Evolutionary conservation across 257 asterid genomes (phyloP), one percentile per base, ranked within the genome.

Genomic region (Striga asiatica): DNA sequence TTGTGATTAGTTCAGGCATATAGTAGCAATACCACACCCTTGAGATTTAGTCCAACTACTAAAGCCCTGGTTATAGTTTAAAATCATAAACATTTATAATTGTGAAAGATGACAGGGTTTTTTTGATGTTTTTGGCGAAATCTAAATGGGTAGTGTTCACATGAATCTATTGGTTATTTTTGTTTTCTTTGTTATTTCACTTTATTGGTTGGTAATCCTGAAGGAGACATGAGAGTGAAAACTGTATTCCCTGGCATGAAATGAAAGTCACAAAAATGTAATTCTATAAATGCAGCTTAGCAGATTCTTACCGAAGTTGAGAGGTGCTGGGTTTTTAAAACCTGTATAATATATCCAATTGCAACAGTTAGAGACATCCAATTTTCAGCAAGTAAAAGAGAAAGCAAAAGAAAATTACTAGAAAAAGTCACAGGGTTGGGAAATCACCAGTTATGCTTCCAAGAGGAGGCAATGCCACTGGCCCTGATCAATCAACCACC

Each of bases 401-500:
- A 10, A 1, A 12, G 24, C n/a, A 18, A 17, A 43, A 23, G 2
- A 18, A 43, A 43, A 43, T 43, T 23, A 43, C 13, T 4, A 41
- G 48, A 43, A 43, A 20, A 18, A 17, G 5, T 43, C 3, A 43
- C 6, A 37, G 34, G 54, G 9, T 18, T 39, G n/a, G 3, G 6
- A 17, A 12, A 50, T 58, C 46, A 81, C 94, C 78, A 74, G 79
- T 70, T 64, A 70, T 66, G 73, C 79, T 64, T 34, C 45, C 72
- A 55, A 87, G 78, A 45, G 94, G 94, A 56, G 94, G 94, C 78
- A 83, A 75, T 38, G 54, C 56, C 53, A 74, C 48, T 48, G 76
- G 25, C 61, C 71, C 96, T 87, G 83, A 66, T 67, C 41, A 34
- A 8, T 7, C 41, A 1, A 34, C 11, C 41, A 34, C 5, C 41